Conservation (phyloP, 2,329 filamentous ascomycete species). For the Massarina eburnea region DNA sequence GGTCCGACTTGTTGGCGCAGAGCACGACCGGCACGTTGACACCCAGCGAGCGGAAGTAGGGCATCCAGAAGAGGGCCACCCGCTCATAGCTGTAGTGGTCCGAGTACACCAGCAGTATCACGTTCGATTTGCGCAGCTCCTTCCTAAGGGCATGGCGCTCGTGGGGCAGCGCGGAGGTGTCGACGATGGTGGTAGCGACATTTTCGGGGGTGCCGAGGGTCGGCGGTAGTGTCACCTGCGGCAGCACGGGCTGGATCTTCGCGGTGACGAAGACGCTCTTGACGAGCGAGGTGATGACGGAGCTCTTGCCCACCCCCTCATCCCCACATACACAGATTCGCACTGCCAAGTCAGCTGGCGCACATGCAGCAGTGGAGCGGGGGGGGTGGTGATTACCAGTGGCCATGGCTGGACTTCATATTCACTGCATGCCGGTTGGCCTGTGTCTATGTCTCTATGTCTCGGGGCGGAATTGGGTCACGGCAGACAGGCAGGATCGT, state of each 20-base stretch:
- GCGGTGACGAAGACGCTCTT: slow-evolving; percentile 95
- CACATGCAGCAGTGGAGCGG: not conserved
- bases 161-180: slow-evolving; percentile 92
- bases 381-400: not conserved
- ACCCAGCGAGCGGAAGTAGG: slow-evolving; percentile 94
- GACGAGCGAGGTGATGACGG: slow-evolving; percentile 86
- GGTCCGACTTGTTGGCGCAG: slow-evolving; percentile 96
- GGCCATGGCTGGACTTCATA: not conserved
- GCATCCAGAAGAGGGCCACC: slow-evolving; percentile 97
- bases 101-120: slow-evolving; percentile 94
- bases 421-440: not conserved
- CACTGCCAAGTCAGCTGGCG: slow-evolving; percentile 53
- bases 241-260: slow-evolving; percentile 92
- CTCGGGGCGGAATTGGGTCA: not conserved
- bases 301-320: slow-evolving; percentile 63
- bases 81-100: slow-evolving; percentile 99
- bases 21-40: slow-evolving; percentile 97
- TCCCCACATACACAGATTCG: slow-evolving; percentile 96
- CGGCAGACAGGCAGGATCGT: no score
- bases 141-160: slow-evolving; percentile 87
- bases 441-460: not conserved
- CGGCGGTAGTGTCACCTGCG: slow-evolving; percentile 91
- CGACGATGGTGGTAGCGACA: slow-evolving; percentile 95
- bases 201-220: slow-evolving; percentile 93
- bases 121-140: slow-evolving; percentile 95